Base-by-base conservation (phyloP, 192 early-diverging fungal genomes). In the Thoreauomyces humboldtii region DNA sequence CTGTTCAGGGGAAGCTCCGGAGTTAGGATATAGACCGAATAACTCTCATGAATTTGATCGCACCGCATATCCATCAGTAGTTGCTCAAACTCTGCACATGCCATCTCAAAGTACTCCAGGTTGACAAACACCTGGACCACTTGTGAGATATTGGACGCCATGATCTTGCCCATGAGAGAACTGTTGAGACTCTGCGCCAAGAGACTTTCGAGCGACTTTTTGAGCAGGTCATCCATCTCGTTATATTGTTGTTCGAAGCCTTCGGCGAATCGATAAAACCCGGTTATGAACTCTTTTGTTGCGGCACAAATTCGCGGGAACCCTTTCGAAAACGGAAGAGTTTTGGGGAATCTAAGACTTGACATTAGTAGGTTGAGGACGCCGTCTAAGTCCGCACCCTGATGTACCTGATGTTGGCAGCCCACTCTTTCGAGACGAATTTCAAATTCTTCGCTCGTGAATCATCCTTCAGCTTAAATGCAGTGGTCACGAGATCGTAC, bases 71-170 rank as follows among this genome's bases (percentile, higher is more conserved):
- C 84, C 65, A 80, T 83, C 42, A 93, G 60, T n/a, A 92, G 67
- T 52, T 79, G 69, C 74, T 94, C 92, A 71, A 93, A 87, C 65
- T 92, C 86, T 0, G 63, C 64, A 50, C 87, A 88, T 0, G 85
- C 86, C 32, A 76, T 61, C 54, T 86, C 79, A 61, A 91, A 88
- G 52, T 80, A 91, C 55, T 91, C 89, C 24, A 89, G 69, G 62
- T 94, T 93, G 67, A 89, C 83, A 37, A 92, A 82, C 22, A 92
- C 91, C 65, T 94, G 92, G n/a, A 89, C 79, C 50, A 88, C 90
- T 56, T 89, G 86, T 1, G 88, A 86, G n/a, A 94, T 72, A 58
- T 86, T 90, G 43, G 74, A 81, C 2, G 78, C 83, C 62, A 78
- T 75, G 14, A 93, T 71, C 59, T 87, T 89, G 32, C 83, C 76